These are phyloP conservation scores for Symbiodinium pilosum DNA, from an alignment of 73 alveolate genomes.

Conservation along the genomic window DNA sequence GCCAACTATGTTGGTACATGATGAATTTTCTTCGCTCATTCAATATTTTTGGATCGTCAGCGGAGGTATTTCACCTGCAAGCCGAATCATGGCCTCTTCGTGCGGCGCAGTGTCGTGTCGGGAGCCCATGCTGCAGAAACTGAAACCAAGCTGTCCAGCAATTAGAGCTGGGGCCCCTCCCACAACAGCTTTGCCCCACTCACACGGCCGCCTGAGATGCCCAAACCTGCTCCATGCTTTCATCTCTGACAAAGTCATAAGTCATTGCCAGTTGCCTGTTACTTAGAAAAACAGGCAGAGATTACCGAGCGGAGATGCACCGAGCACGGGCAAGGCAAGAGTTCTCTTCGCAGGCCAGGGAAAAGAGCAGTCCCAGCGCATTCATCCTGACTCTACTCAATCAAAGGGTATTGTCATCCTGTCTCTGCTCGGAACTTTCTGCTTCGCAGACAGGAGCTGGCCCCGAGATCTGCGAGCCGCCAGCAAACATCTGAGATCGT, in stretches of 20 bases:
- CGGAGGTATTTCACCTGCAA: slow-evolving; percentile 80
- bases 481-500: background rate
- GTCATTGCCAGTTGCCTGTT: no score
- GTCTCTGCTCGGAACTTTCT: background rate
- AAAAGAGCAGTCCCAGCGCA: no score
- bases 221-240: no score
- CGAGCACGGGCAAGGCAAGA: background rate
- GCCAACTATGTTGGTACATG: no score
- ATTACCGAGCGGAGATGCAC: background rate
- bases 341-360: background rate
- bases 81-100: slow-evolving; percentile 82
- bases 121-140: no score
- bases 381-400: background rate
- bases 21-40: no score
- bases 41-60: no score
- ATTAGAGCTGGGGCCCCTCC: no score
- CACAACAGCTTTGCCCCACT: no score
- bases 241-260: no score
- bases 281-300: background rate
- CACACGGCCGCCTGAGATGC: no score
- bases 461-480: background rate
- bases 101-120: slow-evolving; percentile 43
- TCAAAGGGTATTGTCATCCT: background rate
- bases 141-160: no score
- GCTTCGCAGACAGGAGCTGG: background rate